Evolutionary conservation across 805 yeast genomes (phyloP).

Genomic region (Starmerella khaoyaiensis): DNA sequence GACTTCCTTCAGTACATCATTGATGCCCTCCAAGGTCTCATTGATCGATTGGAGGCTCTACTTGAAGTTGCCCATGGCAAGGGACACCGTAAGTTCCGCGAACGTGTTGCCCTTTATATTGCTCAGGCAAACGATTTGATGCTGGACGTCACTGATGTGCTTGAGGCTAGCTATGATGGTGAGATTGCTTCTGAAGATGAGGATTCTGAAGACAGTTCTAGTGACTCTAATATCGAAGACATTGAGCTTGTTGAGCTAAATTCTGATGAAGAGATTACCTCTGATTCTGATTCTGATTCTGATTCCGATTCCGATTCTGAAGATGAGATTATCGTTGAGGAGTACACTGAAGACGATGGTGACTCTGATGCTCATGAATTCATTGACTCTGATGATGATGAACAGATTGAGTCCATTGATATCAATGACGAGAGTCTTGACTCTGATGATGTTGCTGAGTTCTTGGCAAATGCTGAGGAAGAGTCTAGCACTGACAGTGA

Average conservation of each 20-base stretch:
- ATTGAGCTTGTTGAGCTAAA: conserved; percentile 3
- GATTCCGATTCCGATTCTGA: conserved; percentile 18
- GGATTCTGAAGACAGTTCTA: conserved; percentile 7
- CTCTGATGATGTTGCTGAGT: conserved; percentile 19
- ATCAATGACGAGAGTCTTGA: conserved; percentile 20
- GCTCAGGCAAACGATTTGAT: conserved; percentile 20
- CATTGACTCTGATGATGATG: conserved; percentile 6
- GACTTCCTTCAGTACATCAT: conserved; percentile 19
- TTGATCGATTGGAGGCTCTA: conserved; percentile 21
- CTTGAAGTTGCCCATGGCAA: conserved; percentile 20
- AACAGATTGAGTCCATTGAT: conserved; percentile 13
- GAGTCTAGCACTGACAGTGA: conserved; percentile 14
- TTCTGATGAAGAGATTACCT: neutral
- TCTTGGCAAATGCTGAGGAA: conserved; percentile 18
- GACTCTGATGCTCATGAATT: conserved; percentile 14
- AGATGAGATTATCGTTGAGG: conserved; percentile 18
- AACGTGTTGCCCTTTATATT: conserved; percentile 23
- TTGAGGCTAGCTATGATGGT: conserved; percentile 18
- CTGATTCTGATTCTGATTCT: conserved; percentile 9
- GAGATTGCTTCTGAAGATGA: conserved; percentile 12
- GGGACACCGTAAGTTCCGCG: conserved; percentile 21
- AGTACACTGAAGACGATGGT: conserved; percentile 16
- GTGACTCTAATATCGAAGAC: conserved; percentile 8
- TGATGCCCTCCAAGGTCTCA: conserved; percentile 22
- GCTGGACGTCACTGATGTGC: conserved; percentile 20